Percentiles rank a stretch among this genome's conserved stretches.
These are phyloP conservation scores for Cynara cardunculus DNA, from an alignment of 129 eudicot species.

Conservation along the genomic window DNA sequence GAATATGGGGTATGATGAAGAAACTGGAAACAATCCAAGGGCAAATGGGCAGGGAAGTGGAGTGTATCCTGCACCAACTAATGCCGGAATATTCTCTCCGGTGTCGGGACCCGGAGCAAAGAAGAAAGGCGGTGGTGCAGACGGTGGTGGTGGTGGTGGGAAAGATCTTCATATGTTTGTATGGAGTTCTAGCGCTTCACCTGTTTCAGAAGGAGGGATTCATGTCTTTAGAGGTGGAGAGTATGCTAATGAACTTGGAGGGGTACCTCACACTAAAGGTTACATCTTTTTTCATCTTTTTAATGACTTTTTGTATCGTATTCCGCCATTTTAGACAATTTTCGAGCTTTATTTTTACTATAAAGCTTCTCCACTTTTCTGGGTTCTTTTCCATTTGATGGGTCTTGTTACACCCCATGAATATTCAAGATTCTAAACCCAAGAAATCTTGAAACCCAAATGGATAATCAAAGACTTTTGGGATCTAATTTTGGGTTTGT, in stretches of 20 bases:
- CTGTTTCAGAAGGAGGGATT: conserved; percentile 85
- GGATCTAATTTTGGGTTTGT: neutral
- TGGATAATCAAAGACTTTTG: neutral
- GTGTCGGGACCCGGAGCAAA: conserved; percentile 42
- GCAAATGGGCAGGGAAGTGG: conserved; percentile 45
- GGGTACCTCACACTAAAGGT: conserved; percentile 73
- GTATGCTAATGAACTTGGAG: conserved; percentile 55
- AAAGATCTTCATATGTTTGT: conserved; percentile 92
- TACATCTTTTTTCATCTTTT: conserved; percentile 6
- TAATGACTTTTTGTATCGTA: neutral
- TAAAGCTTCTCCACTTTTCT: neutral
- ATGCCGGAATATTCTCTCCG: conserved; percentile 82
- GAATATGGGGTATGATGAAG: conserved; percentile 61
- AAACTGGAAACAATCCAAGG: conserved; percentile 36
- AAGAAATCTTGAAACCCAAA: neutral
- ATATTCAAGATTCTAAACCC: conserved; percentile 4
- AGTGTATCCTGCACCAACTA: conserved; percentile 68
- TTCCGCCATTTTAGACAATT: neutral
- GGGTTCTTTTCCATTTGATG: conserved; percentile 5
- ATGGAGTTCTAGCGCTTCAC: conserved; percentile 89
- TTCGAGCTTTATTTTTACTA: neutral
- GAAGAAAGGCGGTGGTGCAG: conserved; percentile 48
- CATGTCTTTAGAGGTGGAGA: conserved; percentile 77
- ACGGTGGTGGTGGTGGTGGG: conserved; percentile 55
- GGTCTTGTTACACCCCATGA: neutral